Evolutionary conservation across 345 rosid species (phyloP).

Genomic region (Gossypium stocksii): DNA sequence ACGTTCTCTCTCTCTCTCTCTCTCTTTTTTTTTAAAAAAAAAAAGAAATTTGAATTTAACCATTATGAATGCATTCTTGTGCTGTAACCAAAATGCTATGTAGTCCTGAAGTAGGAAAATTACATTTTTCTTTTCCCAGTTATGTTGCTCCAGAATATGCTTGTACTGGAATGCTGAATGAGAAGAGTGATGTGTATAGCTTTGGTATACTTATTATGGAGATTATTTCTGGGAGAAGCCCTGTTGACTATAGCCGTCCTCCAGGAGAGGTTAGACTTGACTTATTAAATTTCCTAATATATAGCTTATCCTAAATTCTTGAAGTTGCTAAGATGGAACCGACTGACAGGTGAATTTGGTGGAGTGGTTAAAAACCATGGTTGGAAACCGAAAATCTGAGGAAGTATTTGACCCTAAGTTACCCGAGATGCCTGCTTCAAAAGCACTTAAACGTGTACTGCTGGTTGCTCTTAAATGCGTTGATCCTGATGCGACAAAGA

Average conservation of each 20-base stretch:
- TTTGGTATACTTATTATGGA: constrained; percentile 95
- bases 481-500: constrained; percentile 89
- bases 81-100: background rate
- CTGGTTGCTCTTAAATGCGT: constrained; percentile 89
- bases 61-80: background rate
- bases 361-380: constrained; percentile 89
- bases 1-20: background rate
- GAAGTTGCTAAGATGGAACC: constrained; percentile 14
- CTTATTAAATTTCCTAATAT: constrained; percentile 1
- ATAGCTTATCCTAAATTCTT: background rate
- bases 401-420: constrained; percentile 88
- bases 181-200: constrained; percentile 91
- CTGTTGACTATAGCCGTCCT: constrained; percentile 86
- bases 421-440: constrained; percentile 77
- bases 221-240: constrained; percentile 79
- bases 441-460: constrained; percentile 79
- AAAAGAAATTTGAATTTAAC: constrained; percentile 3
- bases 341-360: constrained; percentile 76
- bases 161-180: constrained; percentile 92
- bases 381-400: constrained; percentile 81
- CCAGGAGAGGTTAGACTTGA: constrained; percentile 73
- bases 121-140: constrained; percentile 31
- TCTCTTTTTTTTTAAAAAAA: too few relatives aligned
- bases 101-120: constrained; percentile 1
- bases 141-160: constrained; percentile 99